Base-by-base conservation (phyloP, 345 rosid species). In the Angophora floribunda region DNA sequence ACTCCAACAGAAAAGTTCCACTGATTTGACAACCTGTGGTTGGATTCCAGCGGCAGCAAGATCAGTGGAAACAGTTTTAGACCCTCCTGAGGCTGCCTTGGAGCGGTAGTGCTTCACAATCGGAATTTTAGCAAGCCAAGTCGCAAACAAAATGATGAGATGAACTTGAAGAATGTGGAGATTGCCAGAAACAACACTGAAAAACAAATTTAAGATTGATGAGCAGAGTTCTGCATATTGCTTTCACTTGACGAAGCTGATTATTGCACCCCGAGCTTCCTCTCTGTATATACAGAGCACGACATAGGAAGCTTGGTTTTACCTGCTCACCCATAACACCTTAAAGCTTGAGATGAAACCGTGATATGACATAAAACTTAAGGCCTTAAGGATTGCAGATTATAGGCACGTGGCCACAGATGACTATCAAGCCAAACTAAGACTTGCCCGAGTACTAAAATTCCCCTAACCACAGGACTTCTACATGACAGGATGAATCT, bases 1-100 rank as follows among this genome's bases (percentile, higher is more conserved):
- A 52, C 15, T 52, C 24, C 47, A 32, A 86, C 17, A 28, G 14
- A 52, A 57, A 41, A 78, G 85, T 26, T 44, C 52, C 11, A 45
- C 44, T 1, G 65, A 51, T 45, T 86, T 65, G 82, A 89, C 61
- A 59, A 89, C 85, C 67, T 90, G 90, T 63, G 88, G 90, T 85
- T 94, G 93, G 91, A 98, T 94, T 63, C 99, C 98, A 87, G 95
- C 98, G 52, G 99, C 96, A 41, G 93, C 98, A 89, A 98, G 97
- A 89, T 96, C 99, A 86, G 97, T 96, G 85, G 87, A 52, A 80
- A 98, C 97, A 67, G 97, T 98, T 89, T 91, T 94, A 7, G 99
- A 95, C 90, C 98, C 99, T 95, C 97, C 99, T 5, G 88, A 92
- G 30, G 98, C 95, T 1, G 99, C 99, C 92, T 95, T 97, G 2